Evolutionary conservation across 2,329 filamentous ascomycete genomes (phyloP).

Genomic region (Pseudocercospora musae): DNA sequence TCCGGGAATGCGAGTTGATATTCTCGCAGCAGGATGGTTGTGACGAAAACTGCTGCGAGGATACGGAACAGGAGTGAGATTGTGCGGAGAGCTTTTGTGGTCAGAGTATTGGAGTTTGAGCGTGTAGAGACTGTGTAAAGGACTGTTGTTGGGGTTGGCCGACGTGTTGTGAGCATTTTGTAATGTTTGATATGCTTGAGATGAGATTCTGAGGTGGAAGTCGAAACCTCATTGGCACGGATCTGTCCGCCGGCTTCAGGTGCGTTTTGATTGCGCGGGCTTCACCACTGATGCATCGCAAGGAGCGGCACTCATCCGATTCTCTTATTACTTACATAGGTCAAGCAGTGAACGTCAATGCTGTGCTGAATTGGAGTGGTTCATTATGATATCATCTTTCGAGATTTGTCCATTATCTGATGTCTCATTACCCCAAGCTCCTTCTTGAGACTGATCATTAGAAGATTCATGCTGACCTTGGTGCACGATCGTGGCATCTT

Average conservation of each 20-base stretch:
- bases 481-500: not conserved
- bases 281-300: no score
- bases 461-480: not conserved
- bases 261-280: no score
- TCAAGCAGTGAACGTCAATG: not conserved
- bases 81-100: constrained; percentile 39
- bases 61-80: constrained; percentile 46
- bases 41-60: constrained; percentile 41
- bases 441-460: not conserved
- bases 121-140: constrained; percentile 88
- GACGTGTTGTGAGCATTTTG: constrained; percentile 33
- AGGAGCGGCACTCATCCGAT: not conserved
- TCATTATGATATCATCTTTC: not conserved
- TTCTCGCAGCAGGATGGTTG: constrained; percentile 32
- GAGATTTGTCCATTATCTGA: not conserved
- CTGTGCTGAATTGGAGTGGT: not conserved
- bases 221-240: constrained; percentile 5
- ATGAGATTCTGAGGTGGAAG: not conserved
- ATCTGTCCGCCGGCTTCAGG: not conserved
- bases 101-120: constrained; percentile 49
- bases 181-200: not conserved
- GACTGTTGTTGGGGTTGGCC: constrained; percentile 73
- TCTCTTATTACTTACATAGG: no score
- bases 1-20: constrained; percentile 12
- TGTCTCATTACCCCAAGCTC: not conserved